Evolutionary conservation across 768 basidiomycete genomes (phyloP), one percentile per base, ranked within the genome.

Genomic region (Rhizopogon vesiculosus): DNA sequence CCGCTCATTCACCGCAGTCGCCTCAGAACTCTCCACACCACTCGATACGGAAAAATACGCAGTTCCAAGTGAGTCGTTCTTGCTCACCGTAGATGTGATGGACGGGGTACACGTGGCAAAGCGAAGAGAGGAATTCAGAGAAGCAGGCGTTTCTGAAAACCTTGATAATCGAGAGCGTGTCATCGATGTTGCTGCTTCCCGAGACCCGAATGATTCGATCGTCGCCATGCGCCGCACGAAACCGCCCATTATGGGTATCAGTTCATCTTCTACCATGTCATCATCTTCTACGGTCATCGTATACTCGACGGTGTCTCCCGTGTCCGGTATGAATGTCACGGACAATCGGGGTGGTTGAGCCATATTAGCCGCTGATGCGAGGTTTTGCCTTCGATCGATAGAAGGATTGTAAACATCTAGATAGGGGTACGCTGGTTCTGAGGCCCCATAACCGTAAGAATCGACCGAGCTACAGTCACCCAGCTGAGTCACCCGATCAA

Each of bases 221-320:
- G 89, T 91, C 18, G 87, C 84, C 89, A 91, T 89, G 40, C 89
- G 85, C 51, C 79, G 76, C 43, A 91, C 77, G 61, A 76, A 80
- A 22, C 79, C 75, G 52, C 87, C 86, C 54, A 91, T 72, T 48
- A 91, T 76, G 6, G 77, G 77, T 31, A 89, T 73, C 52, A 79
- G 67, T 29, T 66, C 68, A 25, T 69, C 67, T 60, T 66, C 67
- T 46, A 67, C 69, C 13, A 15, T 40, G 6, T 43, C 35, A 18
- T 43, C 28, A 18, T 42, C 40, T 9, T 44, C 18, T n/a, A 19
- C 49, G 5, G 28, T 29, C 10, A 42, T 31, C 13, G 10, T 4
- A 13, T 18, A 8, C 8, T 56, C 50, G 43, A 56, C 46, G 25
- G 35, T 54, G 8, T 51, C 53, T 25, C 43, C 31, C 33, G 42